Evolutionary conservation across 352 stramenopile genomes (phyloP), one percentile per base, ranked within the genome.

Genomic region (Pythium periplocum): DNA sequence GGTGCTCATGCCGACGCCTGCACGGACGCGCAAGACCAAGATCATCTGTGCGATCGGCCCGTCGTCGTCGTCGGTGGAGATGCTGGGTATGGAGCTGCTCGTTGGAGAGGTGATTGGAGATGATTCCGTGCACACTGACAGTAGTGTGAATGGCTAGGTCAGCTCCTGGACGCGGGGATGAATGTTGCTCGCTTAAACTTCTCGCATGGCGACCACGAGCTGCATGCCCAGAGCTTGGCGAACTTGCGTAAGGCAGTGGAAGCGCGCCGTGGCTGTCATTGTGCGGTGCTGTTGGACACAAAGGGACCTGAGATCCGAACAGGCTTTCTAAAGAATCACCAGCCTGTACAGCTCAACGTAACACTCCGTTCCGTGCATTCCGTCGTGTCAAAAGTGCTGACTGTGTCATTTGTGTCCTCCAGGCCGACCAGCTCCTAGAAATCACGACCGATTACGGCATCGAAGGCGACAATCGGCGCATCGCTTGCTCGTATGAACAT

Each of bases 31-130:
- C 39, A 96, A 96, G 61, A 99, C 95, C 46, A 99, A 99, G 80
- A 99, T 99, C 70, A 93, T 99, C 7, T 99, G 97, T 61, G 98
- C 97, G 4, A 85, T 99, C 57, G 98, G 98, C 10, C 98, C 98
- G 17, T 86, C 96, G 6, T 99, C 87, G 52, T 99, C 95, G 94
- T 94, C 89, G 11, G 80, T 98, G 0, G 91, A 98, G 36, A 97
- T 88, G 58, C 71, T 99, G 9, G 96, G 97, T 92, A 43, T 39
- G 71, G 48, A 33, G 3, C 30, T 9, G 45, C 46, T 3, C 6
- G n/a, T 45, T 8, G 4, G 8, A 7, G 32, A 64, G 31, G 45
- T 59, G 17, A 26, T 26, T 26, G 17, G 17, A 26, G 17, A 26
- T 26, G 17, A 26, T 26, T 26, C 17, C 17, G 17, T 26, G 17